Evolutionary conservation across 805 yeast species (phyloP).

Genomic region (Yamadazyma takamatsuzukensis): DNA sequence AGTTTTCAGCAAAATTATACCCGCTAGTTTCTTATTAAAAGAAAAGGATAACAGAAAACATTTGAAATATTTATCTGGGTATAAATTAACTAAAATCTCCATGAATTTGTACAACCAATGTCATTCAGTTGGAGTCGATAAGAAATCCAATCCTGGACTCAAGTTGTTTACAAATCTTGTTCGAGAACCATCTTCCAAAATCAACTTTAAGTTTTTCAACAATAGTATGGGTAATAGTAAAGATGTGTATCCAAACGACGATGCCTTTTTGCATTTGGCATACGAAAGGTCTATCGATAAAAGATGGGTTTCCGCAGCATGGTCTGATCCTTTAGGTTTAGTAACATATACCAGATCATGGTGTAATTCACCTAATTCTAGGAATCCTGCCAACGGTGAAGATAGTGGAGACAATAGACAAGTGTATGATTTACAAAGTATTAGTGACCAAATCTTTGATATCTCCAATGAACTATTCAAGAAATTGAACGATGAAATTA

Average conservation of each 20-base stretch:
- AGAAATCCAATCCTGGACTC: background rate
- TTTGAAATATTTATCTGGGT: slow-evolving; percentile 27
- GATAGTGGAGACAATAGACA: slow-evolving; percentile 8
- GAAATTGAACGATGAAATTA: slow-evolving; percentile 29
- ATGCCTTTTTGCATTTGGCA: slow-evolving; percentile 77
- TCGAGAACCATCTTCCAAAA: slow-evolving; percentile 33
- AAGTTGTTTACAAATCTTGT: slow-evolving; percentile 30
- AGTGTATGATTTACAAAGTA: slow-evolving; percentile 35
- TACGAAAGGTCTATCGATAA: slow-evolving; percentile 79
- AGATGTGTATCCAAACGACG: slow-evolving; percentile 44
- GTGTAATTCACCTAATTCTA: slow-evolving; percentile 38
- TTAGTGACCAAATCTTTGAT: slow-evolving; percentile 66
- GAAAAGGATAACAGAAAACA: slow-evolving; percentile 13
- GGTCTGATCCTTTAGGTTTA: slow-evolving; percentile 83
- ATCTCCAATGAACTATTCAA: slow-evolving; percentile 48
- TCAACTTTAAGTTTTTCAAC: slow-evolving; percentile 32
- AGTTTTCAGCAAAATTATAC: slow-evolving; percentile 35
- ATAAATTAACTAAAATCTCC: slow-evolving; percentile 42
- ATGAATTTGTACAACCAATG: slow-evolving; percentile 57
- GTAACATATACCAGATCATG: slow-evolving; percentile 62
- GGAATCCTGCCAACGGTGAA: slow-evolving; percentile 4
- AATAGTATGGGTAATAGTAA: slow-evolving; percentile 10
- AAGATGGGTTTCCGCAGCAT: slow-evolving; percentile 81
- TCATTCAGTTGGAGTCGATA: slow-evolving; percentile 7
- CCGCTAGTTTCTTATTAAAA: slow-evolving; percentile 24